Percentiles rank a stretch among this genome's conserved stretches.
These are phyloP conservation scores for Candida peoriensis DNA, from an alignment of 805 yeast genomes.

Conservation along the genomic window DNA sequence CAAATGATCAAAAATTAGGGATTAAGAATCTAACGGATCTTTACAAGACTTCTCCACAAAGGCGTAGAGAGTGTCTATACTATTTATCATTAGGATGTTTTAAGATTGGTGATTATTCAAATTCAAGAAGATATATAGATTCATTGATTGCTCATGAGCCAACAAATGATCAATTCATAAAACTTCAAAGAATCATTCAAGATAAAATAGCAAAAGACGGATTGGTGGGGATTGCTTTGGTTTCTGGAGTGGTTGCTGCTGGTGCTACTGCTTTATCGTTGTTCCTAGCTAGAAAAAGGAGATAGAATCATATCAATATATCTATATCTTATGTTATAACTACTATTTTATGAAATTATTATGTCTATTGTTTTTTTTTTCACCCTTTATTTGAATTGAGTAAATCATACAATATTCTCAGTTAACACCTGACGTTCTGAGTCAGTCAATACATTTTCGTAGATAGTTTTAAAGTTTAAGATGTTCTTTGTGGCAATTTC, in stretches of 20 bases:
- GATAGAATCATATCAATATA: slow-evolving; percentile 11
- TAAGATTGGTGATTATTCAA: slow-evolving; percentile 81
- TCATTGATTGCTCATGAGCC: slow-evolving; percentile 77
- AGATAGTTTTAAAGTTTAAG: slow-evolving; percentile 46
- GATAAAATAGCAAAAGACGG: slow-evolving; percentile 85
- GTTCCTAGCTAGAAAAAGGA: slow-evolving; percentile 28
- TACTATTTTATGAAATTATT: neutral
- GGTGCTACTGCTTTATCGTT: slow-evolving; percentile 62
- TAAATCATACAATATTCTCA: slow-evolving; percentile 41
- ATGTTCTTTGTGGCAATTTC: slow-evolving; percentile 46
- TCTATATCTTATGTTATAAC: neutral
- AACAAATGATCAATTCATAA: slow-evolving; percentile 69
- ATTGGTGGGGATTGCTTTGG: slow-evolving; percentile 78
- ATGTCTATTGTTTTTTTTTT: neutral
- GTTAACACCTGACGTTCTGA: slow-evolving; percentile 50
- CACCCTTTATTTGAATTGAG: neutral
- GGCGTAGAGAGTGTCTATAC: slow-evolving; percentile 86
- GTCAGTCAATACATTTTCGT: slow-evolving; percentile 38
- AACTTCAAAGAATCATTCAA: slow-evolving; percentile 71
- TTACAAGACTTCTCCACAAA: slow-evolving; percentile 71
- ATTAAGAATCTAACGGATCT: slow-evolving; percentile 63
- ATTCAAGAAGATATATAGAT: slow-evolving; percentile 83
- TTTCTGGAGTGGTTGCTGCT: slow-evolving; percentile 80
- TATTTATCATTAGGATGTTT: slow-evolving; percentile 84
- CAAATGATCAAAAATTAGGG: slow-evolving; percentile 71